Base-by-base conservation (phyloP, 2,329 filamentous ascomycete species). In the Aspergillus quadricinctus region DNA sequence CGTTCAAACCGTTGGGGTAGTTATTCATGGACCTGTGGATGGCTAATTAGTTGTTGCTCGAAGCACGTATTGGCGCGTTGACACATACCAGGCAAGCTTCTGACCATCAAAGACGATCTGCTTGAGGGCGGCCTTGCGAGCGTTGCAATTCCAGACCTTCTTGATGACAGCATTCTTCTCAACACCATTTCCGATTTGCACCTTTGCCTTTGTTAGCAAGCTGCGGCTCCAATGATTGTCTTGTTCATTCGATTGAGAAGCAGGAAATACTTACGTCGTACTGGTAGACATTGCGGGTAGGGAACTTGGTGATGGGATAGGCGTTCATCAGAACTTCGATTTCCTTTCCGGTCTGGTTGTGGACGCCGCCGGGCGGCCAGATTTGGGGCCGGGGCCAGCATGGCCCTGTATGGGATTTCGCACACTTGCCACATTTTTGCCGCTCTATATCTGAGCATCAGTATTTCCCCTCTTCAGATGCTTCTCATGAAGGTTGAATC, bases 51-150 rank as follows among this genome's bases (percentile, higher is more conserved):
- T 57, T 46, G 27, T 17, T 17, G 25, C 29, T 27, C 74, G 2
- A n/a, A n/a, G n/a, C 17, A 48, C 43, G 69, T 9, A 9, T 1
- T 45, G 4, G 7, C 50, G n/a, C n/a, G 68, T 59, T 35, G 48
- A 50, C 25, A 57, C 77, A 66, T 77, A 89, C 93, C 94, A 99
- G 17, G 91, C 92, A 49, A 99, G 81, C 72, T 88, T 90, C 66
- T 88, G 87, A 28, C 90, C 90, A 75, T 97, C 92, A 65, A 85
- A 92, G 55, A 97, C 83, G 83, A 88, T 91, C 45, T 78, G 77
- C 2, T 76, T 72, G 2, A 78, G 76, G 1, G 92, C 75, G 2
- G 75, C 73, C 69, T 88, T 82, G 6, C 92, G 80, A 0, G 76
- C 72, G 1, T 81, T 76, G 0, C 87, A 88, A 1, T 83, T 75